A percentile compares a stretch with the other conserved stretches of the same genome.
phyloP scores from a whole-genome alignment of 208 protist species.

The Entamoeba histolytica region DNA sequence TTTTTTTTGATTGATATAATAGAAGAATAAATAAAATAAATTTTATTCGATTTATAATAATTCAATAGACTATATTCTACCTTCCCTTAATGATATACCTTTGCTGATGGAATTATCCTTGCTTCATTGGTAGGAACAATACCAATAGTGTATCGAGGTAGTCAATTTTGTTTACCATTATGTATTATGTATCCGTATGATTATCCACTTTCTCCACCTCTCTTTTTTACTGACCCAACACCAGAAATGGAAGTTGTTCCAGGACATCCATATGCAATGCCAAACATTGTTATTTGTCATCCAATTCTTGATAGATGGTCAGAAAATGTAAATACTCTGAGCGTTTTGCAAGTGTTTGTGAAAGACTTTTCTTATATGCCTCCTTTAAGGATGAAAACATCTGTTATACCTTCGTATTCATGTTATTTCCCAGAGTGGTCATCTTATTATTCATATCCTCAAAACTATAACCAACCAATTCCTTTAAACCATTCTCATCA shows the following conservation, averaged over 20 bases:
- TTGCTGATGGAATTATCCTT: neutral
- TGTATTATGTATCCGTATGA: neutral
- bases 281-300: neutral
- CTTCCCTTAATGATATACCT: too few species aligned
- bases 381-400: neutral
- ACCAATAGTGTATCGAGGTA: neutral
- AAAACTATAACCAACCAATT: too few species aligned
- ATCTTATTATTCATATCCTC: too few species aligned
- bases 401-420: too few species aligned
- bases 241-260: neutral
- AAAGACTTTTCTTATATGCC: neutral
- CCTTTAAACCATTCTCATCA: too few species aligned
- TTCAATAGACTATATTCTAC: too few species aligned
- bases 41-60: too few species aligned
- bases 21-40: too few species aligned
- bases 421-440: too few species aligned
- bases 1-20: too few species aligned
- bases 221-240: neutral
- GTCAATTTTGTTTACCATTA: neutral
- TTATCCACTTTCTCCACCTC: neutral
- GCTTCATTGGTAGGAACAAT: neutral
- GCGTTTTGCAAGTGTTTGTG: neutral
- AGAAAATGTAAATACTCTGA: neutral
- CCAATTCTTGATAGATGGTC: neutral
- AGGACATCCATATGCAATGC: neutral